Evolutionary conservation across 345 rosid species (phyloP).

Genomic region (Syzygium jambos): DNA sequence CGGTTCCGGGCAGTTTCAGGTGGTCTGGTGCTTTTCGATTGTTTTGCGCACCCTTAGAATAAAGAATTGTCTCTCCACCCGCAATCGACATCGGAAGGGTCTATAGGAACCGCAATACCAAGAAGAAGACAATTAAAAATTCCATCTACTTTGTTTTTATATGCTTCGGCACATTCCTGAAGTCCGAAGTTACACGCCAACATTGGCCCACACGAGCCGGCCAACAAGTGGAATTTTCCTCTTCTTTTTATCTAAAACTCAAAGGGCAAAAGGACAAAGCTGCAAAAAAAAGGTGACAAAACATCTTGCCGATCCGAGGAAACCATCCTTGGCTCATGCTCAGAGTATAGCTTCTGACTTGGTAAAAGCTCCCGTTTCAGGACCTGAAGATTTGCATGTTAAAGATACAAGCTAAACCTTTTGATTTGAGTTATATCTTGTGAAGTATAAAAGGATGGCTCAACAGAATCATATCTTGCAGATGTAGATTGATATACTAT

Average conservation of each 20-base stretch:
- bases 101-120: neutral
- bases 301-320: neutral
- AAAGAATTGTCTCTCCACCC: neutral
- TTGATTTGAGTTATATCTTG: neutral
- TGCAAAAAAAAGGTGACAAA: neutral
- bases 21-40: too few species aligned
- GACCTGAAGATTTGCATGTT: neutral
- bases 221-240: neutral
- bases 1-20: too few species aligned
- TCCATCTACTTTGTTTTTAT: neutral
- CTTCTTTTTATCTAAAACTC: neutral
- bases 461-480: neutral
- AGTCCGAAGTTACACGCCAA: neutral
- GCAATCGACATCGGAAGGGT: neutral
- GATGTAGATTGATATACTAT: neutral
- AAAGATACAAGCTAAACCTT: neutral
- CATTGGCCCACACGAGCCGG: neutral
- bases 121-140: neutral
- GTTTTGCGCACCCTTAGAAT: neutral
- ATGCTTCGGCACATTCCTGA: neutral
- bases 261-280: neutral
- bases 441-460: neutral
- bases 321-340: neutral
- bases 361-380: neutral
- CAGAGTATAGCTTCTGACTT: neutral